Percentiles rank a stretch among this genome's conserved stretches.
Evolutionary conservation across 495 filamentous ascomycete genomes (phyloP).

Genomic region (Penicillium arizonense): DNA sequence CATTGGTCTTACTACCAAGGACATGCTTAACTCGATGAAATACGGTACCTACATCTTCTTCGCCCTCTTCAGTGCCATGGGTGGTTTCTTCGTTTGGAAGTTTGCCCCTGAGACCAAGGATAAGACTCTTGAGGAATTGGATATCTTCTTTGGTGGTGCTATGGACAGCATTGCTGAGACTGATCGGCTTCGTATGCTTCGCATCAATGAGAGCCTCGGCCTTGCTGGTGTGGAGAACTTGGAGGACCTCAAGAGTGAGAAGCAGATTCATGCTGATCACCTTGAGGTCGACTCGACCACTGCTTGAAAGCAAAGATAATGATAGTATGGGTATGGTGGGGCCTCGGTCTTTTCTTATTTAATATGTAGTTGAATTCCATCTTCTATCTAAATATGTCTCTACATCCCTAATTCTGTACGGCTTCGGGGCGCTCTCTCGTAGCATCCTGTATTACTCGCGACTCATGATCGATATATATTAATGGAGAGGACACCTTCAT

Average conservation of each 20-base stretch:
- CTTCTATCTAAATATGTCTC: no score
- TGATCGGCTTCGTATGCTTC: constrained; percentile 28
- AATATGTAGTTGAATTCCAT: neutral
- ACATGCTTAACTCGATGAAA: constrained; percentile 39
- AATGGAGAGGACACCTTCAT: no score
- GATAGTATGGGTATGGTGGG: neutral
- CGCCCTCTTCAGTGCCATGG: constrained; percentile 44
- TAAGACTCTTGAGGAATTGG: constrained; percentile 54
- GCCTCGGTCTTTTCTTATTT: neutral
- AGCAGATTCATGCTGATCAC: constrained; percentile 9
- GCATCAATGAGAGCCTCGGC: constrained; percentile 29
- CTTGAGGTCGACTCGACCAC: constrained; percentile 5
- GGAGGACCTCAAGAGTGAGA: constrained; percentile 26
- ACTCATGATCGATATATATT: no score
- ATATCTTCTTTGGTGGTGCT: constrained; percentile 43
- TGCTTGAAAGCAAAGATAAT: neutral
- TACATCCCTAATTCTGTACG: no score
- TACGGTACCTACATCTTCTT: constrained; percentile 48
- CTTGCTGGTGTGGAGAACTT: constrained; percentile 26
- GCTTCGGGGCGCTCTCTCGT: no score
- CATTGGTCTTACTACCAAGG: constrained; percentile 40
- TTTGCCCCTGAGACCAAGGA: constrained; percentile 59
- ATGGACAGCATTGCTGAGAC: constrained; percentile 26
- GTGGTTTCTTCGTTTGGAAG: constrained; percentile 46
- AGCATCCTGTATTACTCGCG: no score